Evolutionary conservation across 2,329 filamentous ascomycete genomes (phyloP), one percentile per base, ranked within the genome.

Genomic region (Davidsoniella virescens): DNA sequence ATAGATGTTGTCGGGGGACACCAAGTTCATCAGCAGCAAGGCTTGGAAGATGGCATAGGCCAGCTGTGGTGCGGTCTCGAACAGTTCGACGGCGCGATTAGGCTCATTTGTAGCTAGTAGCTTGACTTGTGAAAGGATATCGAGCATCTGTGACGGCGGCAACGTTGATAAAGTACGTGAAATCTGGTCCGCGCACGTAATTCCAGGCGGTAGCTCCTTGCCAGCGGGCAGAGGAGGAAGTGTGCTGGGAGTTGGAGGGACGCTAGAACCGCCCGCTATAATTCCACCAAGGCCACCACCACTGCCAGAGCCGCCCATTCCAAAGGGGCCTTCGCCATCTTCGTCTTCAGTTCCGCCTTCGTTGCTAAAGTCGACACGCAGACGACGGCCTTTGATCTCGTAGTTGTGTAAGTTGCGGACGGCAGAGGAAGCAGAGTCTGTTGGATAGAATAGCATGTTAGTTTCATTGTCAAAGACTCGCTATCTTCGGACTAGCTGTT

Each of bases 31-130:
- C 37, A 95, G 77, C 2, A 96, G 76, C 8, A 96, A 75, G 20
- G 88, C 84, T 66, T 96, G 90, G 67, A 96, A 96, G 56, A 96
- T 83, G 52, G 92, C 92, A 60, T 94, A 96, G 4, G 86, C 80
- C 42, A 98, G 78, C 66, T 98, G 92, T 0, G 92, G 92, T 1
- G 88, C 87, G 67, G 90, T 83, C 55, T 82, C 75, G 40, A 98
- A 76, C 39, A 96, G 78, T 60, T 94, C 86, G 0, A 82, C 87
- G 3, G 88, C 88, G 61, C 87, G 84, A 17, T 75, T 73, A 2
- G 90, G 87, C 58, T 96, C 87, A 20, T 74, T 77, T 47, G 79
- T 77, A n/a, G 86, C 86, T 10, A 96, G 72, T 2, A 80, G 77
- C 67, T 96, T 96, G 85, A 96, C 93, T 64, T 96, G 88, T 7